phyloP scores from a whole-genome alignment of 1,284 basidiomycete species.

The Sparassis latifolia region DNA sequence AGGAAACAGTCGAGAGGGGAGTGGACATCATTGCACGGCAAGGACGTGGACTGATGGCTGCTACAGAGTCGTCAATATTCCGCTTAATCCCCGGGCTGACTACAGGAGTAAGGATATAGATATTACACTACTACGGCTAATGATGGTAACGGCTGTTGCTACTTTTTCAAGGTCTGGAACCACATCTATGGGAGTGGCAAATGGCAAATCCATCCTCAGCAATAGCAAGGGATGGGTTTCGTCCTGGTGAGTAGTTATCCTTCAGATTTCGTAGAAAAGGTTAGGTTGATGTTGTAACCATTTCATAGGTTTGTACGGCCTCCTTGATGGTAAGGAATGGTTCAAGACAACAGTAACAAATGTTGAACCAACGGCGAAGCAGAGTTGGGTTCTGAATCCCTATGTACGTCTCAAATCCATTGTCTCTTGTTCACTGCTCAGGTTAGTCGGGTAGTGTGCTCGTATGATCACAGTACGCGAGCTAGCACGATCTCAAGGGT shows the following conservation, averaged over 20 bases:
- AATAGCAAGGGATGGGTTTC: slow-evolving; percentile 41
- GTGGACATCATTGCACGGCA: slow-evolving; percentile 4
- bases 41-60: background rate
- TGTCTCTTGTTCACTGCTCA: background rate
- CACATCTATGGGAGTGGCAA: slow-evolving; percentile 43
- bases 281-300: background rate
- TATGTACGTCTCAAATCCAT: slow-evolving; percentile 31
- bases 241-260: slow-evolving; percentile 31
- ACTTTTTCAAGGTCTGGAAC: slow-evolving; percentile 25
- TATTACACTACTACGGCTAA: too few species aligned
- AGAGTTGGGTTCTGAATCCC: slow-evolving; percentile 59
- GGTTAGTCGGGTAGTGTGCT: slow-evolving; percentile 36
- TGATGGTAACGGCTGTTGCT: background rate
- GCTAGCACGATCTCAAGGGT: slow-evolving; percentile 69
- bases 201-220: slow-evolving; percentile 50
- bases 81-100: slow-evolving; percentile 46
- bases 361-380: slow-evolving; percentile 68
- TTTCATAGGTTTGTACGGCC: slow-evolving; percentile 49
- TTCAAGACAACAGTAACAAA: slow-evolving; percentile 72
- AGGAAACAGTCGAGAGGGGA: slow-evolving; percentile 33
- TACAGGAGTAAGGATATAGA: slow-evolving; percentile 38
- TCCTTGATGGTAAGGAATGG: slow-evolving; percentile 43
- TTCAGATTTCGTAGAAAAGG: background rate
- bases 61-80: slow-evolving; percentile 45
- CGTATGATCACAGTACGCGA: slow-evolving; percentile 67